Percentiles rank a stretch among this genome's conserved stretches.
Evolutionary conservation across 768 basidiomycete genomes (phyloP).

Genomic region (Pleurotus sapidus): DNA sequence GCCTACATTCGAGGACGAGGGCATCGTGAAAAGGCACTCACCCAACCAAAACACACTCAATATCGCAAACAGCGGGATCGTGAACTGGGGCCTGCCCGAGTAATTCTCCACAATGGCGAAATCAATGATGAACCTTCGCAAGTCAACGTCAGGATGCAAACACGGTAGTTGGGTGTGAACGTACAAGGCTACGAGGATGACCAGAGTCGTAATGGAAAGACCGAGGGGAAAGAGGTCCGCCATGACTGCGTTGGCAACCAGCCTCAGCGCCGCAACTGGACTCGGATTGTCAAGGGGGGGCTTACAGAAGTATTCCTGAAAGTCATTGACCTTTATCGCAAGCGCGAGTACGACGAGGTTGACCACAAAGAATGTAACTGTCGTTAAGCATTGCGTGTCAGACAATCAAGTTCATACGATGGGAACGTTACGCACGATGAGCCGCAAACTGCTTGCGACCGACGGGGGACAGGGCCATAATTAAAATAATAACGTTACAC

Average conservation of each 20-base stretch:
- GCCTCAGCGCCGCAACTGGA: conserved; percentile 5
- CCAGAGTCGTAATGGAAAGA: conserved; percentile 51
- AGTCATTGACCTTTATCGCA: conserved; percentile 50
- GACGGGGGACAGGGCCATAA: conserved; percentile 23
- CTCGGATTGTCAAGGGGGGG: conserved; percentile 1
- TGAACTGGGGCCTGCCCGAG: conserved; percentile 43
- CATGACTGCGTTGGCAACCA: conserved; percentile 32
- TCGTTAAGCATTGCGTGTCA: neutral
- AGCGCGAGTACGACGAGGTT: conserved; percentile 52
- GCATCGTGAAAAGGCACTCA: conserved; percentile 20
- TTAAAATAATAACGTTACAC: conserved; percentile 4
- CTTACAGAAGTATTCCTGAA: conserved; percentile 62
- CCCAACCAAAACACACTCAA: conserved; percentile 55
- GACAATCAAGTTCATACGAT: no score
- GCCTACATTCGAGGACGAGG: neutral
- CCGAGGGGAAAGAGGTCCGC: conserved; percentile 61
- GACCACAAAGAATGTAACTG: conserved; percentile 42
- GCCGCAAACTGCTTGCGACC: conserved; percentile 7
- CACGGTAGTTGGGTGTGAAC: conserved; percentile 15
- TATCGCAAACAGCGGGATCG: conserved; percentile 42
- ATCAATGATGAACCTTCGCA: conserved; percentile 40
- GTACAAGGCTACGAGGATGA: conserved; percentile 40
- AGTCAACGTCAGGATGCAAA: neutral
- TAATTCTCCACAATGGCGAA: conserved; percentile 36
- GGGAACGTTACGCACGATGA: conserved; percentile 1